Percentiles rank a stretch among this genome's conserved stretches.
phyloP scores from a whole-genome alignment of 2,329 filamentous ascomycete species.

The Fusarium chlamydosporum region DNA sequence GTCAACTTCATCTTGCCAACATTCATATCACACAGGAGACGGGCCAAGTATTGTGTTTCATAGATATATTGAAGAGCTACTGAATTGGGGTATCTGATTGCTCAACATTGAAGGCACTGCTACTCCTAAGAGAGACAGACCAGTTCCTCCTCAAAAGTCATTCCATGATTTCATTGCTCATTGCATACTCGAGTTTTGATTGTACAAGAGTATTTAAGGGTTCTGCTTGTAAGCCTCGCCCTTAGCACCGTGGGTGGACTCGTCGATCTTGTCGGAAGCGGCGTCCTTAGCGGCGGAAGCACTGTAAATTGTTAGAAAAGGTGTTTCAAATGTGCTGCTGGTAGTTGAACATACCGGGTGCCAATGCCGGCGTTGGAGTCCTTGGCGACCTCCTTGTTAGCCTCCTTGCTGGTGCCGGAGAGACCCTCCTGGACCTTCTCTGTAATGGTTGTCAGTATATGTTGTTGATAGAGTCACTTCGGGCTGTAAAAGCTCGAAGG shows the following conservation, averaged over 20 bases:
- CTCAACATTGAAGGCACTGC: slow-evolving; percentile 24
- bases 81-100: slow-evolving; percentile 49
- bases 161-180: slow-evolving; percentile 10
- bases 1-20: background rate
- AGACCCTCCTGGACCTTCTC: slow-evolving; percentile 71
- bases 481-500: background rate
- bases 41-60: slow-evolving; percentile 2
- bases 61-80: slow-evolving; percentile 42
- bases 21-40: background rate
- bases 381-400: slow-evolving; percentile 79
- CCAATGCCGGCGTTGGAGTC: slow-evolving; percentile 65
- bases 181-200: background rate
- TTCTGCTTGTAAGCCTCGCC: slow-evolving; percentile 59
- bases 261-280: slow-evolving; percentile 62
- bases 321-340: too few relatives aligned
- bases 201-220: slow-evolving; percentile 52
- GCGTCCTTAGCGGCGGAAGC: slow-evolving; percentile 66
- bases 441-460: background rate
- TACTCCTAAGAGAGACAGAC: slow-evolving; percentile 8
- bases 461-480: slow-evolving; percentile 65
- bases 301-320: slow-evolving; percentile 46
- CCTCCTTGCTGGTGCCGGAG: slow-evolving; percentile 73
- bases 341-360: slow-evolving; percentile 63
- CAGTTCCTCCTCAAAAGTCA: slow-evolving; percentile 19
- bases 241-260: slow-evolving; percentile 59